A percentile compares a stretch with the other conserved stretches of the same genome.
Conservation (phyloP, 1,284 basidiomycete genomes). For the Boletellus dicymbophilus region DNA sequence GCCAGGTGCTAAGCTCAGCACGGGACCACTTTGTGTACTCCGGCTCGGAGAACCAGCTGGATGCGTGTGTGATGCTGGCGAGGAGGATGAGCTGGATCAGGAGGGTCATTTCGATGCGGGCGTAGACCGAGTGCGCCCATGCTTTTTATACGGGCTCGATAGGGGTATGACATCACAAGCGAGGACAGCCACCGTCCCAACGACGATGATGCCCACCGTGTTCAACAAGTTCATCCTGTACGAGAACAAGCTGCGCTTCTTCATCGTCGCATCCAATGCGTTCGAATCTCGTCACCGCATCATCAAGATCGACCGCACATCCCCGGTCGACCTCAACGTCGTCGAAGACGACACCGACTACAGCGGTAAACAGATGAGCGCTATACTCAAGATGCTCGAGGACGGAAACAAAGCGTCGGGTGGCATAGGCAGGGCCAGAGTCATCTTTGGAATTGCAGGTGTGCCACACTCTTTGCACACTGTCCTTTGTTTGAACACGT, state of each 20-base stretch:
- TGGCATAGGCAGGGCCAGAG: slow-evolving; percentile 80
- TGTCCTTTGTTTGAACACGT: not conserved
- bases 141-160: slow-evolving; percentile 1
- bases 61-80: slow-evolving; percentile 8
- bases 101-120: too few relatives aligned
- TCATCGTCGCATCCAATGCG: slow-evolving; percentile 85
- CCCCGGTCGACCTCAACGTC: slow-evolving; percentile 71
- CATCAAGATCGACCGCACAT: slow-evolving; percentile 89
- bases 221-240: slow-evolving; percentile 92
- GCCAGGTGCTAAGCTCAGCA: slow-evolving; percentile 68
- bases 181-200: not conserved
- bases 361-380: slow-evolving; percentile 85
- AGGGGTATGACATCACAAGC: slow-evolving; percentile 27
- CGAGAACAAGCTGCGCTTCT: slow-evolving; percentile 87
- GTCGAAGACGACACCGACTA: slow-evolving; percentile 90
- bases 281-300: slow-evolving; percentile 86
- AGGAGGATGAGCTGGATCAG: slow-evolving; percentile 19
- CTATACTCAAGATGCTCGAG: slow-evolving; percentile 91
- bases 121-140: too few relatives aligned
- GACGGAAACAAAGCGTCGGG: slow-evolving; percentile 91
- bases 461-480: not conserved
- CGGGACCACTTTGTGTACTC: slow-evolving; percentile 66
- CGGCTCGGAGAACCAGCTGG: slow-evolving; percentile 35
- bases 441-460: slow-evolving; percentile 83
- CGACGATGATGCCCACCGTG: slow-evolving; percentile 30